Percentiles rank a stretch among this genome's conserved stretches.
Evolutionary conservation across 2,329 filamentous ascomycete species (phyloP).

Genomic region (Penicillium janthinellum): DNA sequence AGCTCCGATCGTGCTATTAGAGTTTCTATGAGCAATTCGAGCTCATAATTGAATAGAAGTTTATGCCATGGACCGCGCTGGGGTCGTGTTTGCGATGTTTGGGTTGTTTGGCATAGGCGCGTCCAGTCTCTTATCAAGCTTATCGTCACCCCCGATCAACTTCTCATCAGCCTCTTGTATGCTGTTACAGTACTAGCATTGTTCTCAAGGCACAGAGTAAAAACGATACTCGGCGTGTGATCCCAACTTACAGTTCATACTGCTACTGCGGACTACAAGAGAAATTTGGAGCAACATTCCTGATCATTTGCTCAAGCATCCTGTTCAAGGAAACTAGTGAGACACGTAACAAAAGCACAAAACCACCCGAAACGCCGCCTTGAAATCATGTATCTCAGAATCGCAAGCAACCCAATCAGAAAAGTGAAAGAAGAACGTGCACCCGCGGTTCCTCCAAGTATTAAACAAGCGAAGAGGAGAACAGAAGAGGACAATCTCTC

Average conservation of each 20-base stretch:
- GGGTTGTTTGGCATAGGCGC: conserved; percentile 19
- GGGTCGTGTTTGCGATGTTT: conserved; percentile 22
- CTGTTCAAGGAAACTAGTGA: conserved; percentile 23
- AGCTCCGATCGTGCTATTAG: background rate
- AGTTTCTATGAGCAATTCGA: conserved; percentile 4
- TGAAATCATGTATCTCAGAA: conserved; percentile 27
- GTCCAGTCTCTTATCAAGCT: conserved; percentile 16
- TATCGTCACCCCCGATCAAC: conserved; percentile 6
- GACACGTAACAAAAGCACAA: conserved; percentile 17
- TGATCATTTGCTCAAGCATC: conserved; percentile 22
- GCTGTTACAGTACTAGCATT: no score
- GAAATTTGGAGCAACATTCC: conserved; percentile 13
- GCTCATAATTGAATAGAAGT: conserved; percentile 3
- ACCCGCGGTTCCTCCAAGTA: conserved; percentile 26
- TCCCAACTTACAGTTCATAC: no score
- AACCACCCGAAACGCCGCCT: conserved; percentile 28
- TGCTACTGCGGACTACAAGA: background rate
- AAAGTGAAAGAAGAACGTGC: conserved; percentile 14
- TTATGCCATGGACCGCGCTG: conserved; percentile 7
- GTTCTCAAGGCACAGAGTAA: no score
- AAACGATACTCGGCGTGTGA: no score
- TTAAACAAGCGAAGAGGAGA: conserved; percentile 29
- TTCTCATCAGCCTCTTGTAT: no score
- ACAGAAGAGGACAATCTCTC: conserved; percentile 2
- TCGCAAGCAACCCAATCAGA: conserved; percentile 24